Percentiles rank a stretch among this genome's conserved stretches.
These are phyloP conservation scores for Leucaena leucocephala DNA, from an alignment of 306 rosid species.

Conservation along the genomic window DNA sequence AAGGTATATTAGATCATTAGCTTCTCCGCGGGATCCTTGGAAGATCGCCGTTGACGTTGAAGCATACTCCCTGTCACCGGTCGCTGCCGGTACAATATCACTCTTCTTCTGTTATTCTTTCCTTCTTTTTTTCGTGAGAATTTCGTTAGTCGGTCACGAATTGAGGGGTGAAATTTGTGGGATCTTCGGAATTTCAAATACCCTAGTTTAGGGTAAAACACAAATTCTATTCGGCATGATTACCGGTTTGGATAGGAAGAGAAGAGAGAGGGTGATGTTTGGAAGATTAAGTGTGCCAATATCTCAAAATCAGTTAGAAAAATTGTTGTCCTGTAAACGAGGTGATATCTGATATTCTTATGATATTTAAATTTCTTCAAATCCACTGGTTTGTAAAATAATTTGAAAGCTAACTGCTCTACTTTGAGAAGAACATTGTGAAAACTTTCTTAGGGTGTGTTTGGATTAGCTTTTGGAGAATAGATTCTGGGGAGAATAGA, in stretches of 20 bases:
- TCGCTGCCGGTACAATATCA: no score
- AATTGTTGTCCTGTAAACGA: neutral
- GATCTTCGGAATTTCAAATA: neutral
- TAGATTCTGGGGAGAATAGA: no score
- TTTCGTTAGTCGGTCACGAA: neutral
- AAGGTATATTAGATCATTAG: no score
- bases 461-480: no score
- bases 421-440: neutral
- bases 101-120: no score
- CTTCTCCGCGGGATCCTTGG: no score
- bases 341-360: neutral
- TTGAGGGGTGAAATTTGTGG: neutral
- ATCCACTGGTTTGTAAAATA: neutral
- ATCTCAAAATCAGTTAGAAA: neutral
- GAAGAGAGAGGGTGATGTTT: neutral
- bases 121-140: no score
- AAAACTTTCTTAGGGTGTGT: neutral
- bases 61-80: no score
- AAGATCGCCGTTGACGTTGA: no score
- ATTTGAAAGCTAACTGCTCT: neutral
- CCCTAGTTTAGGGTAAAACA: neutral
- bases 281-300: neutral
- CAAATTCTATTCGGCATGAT: neutral
- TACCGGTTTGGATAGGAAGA: neutral
- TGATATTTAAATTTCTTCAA: neutral